A percentile compares a stretch with the other conserved stretches of the same genome.
Conservation (phyloP, 805 yeast species). For the Priceomyces castillae region DNA sequence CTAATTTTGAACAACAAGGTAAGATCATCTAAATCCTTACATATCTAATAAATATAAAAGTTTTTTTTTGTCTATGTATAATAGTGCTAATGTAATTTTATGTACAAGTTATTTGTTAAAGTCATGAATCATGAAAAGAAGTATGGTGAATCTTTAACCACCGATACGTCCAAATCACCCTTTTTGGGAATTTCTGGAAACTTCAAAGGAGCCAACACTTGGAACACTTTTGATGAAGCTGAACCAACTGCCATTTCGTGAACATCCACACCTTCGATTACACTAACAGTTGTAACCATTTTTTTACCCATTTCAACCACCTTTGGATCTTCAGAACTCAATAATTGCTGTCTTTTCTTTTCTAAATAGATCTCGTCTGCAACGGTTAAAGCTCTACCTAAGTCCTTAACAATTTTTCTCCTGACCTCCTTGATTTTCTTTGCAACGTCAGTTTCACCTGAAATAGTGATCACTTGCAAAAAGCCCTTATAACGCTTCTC, state of each 20-base stretch:
- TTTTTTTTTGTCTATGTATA: neutral
- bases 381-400: conserved; percentile 57
- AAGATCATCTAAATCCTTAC: conserved; percentile 49
- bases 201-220: conserved; percentile 62
- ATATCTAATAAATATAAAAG: neutral
- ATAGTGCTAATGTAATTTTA: conserved; percentile 1
- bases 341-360: conserved; percentile 53
- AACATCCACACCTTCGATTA: conserved; percentile 38
- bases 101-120: conserved; percentile 2
- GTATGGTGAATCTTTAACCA: conserved; percentile 70
- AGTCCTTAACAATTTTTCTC: conserved; percentile 42
- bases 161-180: conserved; percentile 80
- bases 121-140: conserved; percentile 54
- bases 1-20: conserved; percentile 79
- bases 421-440: conserved; percentile 48
- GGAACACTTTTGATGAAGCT: conserved; percentile 26
- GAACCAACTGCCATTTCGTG: conserved; percentile 20
- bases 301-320: conserved; percentile 47
- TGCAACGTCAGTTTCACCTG: conserved; percentile 51
- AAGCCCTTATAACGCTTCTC: conserved; percentile 74
- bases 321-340: conserved; percentile 51
- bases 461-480: conserved; percentile 57
- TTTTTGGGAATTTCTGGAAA: conserved; percentile 73
- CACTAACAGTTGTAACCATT: conserved; percentile 70
- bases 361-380: conserved; percentile 77